phyloP scores from a whole-genome alignment of 345 rosid species.

The Populus simonii region DNA sequence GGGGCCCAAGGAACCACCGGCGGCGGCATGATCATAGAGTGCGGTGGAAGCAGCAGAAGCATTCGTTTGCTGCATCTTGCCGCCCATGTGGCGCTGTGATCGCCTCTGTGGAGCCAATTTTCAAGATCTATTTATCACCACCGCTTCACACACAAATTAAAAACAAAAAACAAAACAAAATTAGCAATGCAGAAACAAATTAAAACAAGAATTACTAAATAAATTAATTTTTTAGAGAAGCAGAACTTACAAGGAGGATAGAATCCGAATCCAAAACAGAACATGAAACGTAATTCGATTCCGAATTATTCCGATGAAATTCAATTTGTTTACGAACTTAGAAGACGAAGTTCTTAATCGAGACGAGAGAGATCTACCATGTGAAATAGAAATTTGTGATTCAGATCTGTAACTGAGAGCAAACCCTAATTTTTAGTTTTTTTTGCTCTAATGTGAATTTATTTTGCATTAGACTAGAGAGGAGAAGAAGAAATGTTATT shows the following conservation, averaged over 20 bases:
- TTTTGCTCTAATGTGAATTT: background rate
- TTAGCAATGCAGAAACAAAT: background rate
- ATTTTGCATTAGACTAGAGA: background rate
- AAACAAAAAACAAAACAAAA: background rate
- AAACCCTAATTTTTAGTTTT: background rate
- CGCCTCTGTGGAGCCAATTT: constrained; percentile 99
- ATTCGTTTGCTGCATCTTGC: constrained; percentile 98
- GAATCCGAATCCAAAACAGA: constrained; percentile 46
- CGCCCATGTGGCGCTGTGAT: constrained; percentile 99
- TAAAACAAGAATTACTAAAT: background rate
- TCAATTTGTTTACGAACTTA: background rate
- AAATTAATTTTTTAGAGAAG: background rate
- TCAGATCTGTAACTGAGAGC: constrained; percentile 21
- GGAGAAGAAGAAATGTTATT: background rate
- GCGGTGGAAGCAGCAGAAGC: constrained; percentile 89
- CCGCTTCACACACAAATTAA: constrained; percentile 37
- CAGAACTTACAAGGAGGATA: constrained; percentile 52
- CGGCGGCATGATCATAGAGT: constrained; percentile 55
- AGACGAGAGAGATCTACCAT: constrained; percentile 3
- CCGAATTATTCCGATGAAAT: background rate
- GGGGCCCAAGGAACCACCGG: constrained; percentile 53
- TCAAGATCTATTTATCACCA: constrained; percentile 60
- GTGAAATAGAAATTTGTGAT: background rate
- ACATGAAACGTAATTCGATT: constrained; percentile 42
- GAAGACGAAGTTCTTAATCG: background rate